Conservation (phyloP, 169 alveolate species). For the Theileria annulata region DNA sequence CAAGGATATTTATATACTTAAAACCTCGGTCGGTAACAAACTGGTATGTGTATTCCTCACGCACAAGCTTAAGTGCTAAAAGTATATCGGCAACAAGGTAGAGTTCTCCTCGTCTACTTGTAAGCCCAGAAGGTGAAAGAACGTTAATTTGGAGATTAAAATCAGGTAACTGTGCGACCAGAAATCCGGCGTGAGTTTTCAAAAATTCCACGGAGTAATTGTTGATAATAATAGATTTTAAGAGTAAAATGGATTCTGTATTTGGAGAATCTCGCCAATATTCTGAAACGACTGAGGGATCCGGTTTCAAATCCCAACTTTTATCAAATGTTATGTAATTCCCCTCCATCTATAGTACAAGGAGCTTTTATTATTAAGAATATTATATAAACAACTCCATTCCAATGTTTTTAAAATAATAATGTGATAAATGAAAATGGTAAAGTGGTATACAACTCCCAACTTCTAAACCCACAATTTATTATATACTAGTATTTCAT, state of each 20-base stretch:
- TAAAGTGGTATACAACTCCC: slow-evolving; percentile 1
- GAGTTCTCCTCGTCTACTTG: slow-evolving; percentile 57
- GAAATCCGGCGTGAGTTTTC: slow-evolving; percentile 29
- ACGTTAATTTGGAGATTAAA: slow-evolving; percentile 44
- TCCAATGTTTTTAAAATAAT: neutral
- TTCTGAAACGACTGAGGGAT: slow-evolving; percentile 15
- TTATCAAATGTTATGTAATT: slow-evolving; percentile 35
- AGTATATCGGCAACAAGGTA: slow-evolving; percentile 58
- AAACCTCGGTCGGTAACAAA: slow-evolving; percentile 71
- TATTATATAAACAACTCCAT: neutral
- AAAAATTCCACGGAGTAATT: slow-evolving; percentile 27
- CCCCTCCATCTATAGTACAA: slow-evolving; percentile 43
- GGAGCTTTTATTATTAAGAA: neutral
- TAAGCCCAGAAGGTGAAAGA: slow-evolving; percentile 59
- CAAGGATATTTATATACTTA: slow-evolving; percentile 75
- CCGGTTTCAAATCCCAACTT: slow-evolving; percentile 47
- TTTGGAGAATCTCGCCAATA: slow-evolving; percentile 47
- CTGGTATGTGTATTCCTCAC: slow-evolving; percentile 72
- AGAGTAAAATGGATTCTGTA: slow-evolving; percentile 23
- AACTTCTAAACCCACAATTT: neutral
- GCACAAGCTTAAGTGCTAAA: slow-evolving; percentile 15
- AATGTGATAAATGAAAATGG: neutral
- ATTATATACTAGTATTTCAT: neutral
- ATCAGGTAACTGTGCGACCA: slow-evolving; percentile 56
- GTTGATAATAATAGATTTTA: slow-evolving; percentile 19